A percentile compares a stretch with the other conserved stretches of the same genome.
These are phyloP conservation scores for Nemania serpens DNA, from an alignment of 2,329 filamentous ascomycete genomes.

Conservation along the genomic window DNA sequence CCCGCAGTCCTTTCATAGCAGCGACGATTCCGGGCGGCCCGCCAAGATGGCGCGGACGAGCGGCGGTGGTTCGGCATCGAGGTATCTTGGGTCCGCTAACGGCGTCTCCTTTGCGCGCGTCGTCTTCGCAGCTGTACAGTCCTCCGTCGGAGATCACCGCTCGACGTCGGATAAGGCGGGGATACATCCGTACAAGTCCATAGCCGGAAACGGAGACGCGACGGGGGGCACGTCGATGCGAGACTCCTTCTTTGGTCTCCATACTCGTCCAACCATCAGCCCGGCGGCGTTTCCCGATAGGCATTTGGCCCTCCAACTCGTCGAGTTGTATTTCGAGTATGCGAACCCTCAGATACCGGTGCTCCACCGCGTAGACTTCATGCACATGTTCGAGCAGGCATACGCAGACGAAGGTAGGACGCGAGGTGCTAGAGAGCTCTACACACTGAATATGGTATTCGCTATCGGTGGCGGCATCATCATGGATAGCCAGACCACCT, in stretches of 20 bases:
- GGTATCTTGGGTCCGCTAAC: conserved; percentile 82
- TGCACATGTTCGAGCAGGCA: conserved; percentile 81
- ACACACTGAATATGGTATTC: conserved; percentile 95
- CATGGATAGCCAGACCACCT: conserved; percentile 62
- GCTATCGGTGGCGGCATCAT: conserved; percentile 95
- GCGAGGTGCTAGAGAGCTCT: conserved; percentile 80
- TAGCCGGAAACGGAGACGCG: conserved; percentile 49
- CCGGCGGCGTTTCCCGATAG: conserved; percentile 82
- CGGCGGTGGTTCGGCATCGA: conserved; percentile 69
- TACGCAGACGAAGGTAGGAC: conserved; percentile 71
- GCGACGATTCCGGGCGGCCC: conserved; percentile 60
- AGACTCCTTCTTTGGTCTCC: conserved; percentile 96
- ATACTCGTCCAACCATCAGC: conserved; percentile 85
- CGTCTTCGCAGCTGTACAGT: conserved; percentile 90
- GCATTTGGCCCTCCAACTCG: conserved; percentile 72
- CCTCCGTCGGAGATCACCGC: conserved; percentile 65
- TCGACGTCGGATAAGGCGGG: conserved; percentile 70
- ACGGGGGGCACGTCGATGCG: conserved; percentile 79
- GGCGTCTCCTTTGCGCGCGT: conserved; percentile 94
- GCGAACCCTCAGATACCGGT: conserved; percentile 96
- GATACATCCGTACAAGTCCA: conserved; percentile 61
- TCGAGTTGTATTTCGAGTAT: conserved; percentile 90
- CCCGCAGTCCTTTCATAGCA: conserved; percentile 43
- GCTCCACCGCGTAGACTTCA: conserved; percentile 85
- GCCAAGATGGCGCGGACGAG: conserved; percentile 39